These are phyloP conservation scores for Hypholoma sublateritium DNA, from an alignment of 768 basidiomycete genomes.

Conservation along the genomic window DNA sequence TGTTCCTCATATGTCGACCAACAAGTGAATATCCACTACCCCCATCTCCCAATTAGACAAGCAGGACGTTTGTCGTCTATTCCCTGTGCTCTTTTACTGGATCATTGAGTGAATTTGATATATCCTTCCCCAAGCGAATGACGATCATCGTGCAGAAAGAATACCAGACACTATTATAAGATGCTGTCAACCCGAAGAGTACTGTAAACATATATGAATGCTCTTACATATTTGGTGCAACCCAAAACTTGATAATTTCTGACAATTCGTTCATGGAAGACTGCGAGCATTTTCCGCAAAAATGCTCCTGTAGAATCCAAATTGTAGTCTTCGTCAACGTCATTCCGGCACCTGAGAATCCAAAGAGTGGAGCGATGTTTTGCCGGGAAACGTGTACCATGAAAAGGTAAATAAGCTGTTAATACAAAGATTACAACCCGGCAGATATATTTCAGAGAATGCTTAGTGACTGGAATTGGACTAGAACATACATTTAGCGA, in stretches of 20 bases:
- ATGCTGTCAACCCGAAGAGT: too few relatives aligned
- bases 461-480: neutral
- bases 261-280: slow-evolving; percentile 56
- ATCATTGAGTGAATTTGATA: slow-evolving; percentile 22
- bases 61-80: slow-evolving; percentile 5
- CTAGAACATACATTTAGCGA: slow-evolving; percentile 48
- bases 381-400: slow-evolving; percentile 52
- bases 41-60: neutral
- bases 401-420: slow-evolving; percentile 57
- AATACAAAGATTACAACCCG: neutral
- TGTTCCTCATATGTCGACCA: too few relatives aligned
- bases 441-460: slow-evolving; percentile 5
- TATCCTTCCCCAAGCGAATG: slow-evolving; percentile 33
- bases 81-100: slow-evolving; percentile 7
- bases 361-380: slow-evolving; percentile 62
- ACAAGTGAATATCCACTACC: too few relatives aligned
- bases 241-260: slow-evolving; percentile 56
- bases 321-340: slow-evolving; percentile 78
- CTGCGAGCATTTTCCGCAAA: slow-evolving; percentile 59
- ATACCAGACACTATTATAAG: slow-evolving; percentile 27
- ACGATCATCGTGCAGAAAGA: slow-evolving; percentile 34
- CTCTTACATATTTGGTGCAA: slow-evolving; percentile 69
- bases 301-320: slow-evolving; percentile 72
- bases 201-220: too few relatives aligned
- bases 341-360: slow-evolving; percentile 68